Conservation (phyloP, 2,329 filamentous ascomycete species). For the Penicillium brevicompactum region DNA sequence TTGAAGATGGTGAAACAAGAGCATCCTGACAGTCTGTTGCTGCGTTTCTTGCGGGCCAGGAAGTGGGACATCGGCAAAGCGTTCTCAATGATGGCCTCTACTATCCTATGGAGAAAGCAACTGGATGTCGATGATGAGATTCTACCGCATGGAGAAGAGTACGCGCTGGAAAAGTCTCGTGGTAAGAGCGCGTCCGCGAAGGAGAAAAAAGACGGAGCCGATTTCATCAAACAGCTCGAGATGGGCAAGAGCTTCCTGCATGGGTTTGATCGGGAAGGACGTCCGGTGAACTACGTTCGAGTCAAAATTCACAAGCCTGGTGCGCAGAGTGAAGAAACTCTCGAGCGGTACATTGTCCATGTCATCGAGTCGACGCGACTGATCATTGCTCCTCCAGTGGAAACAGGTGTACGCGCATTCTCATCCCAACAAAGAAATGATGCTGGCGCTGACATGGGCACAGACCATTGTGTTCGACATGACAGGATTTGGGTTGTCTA, state of each 20-base stretch:
- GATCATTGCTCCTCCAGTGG: conserved; percentile 72
- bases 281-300: conserved; percentile 80
- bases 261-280: conserved; percentile 41
- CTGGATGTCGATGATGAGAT: conserved; percentile 86
- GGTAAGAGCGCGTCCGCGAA: neutral
- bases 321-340: conserved; percentile 76
- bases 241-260: conserved; percentile 24
- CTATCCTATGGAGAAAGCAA: conserved; percentile 84
- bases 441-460: conserved; percentile 2
- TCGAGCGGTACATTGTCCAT: conserved; percentile 88
- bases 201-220: conserved; percentile 19
- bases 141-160: conserved; percentile 70
- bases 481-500: conserved; percentile 86
- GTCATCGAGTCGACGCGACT: conserved; percentile 85
- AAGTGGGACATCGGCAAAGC: conserved; percentile 94
- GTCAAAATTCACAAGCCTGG: conserved; percentile 78
- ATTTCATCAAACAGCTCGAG: conserved; percentile 22
- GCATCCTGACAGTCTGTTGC: conserved; percentile 77
- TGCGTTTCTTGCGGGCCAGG: conserved; percentile 76
- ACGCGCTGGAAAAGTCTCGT: conserved; percentile 63
- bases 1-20: conserved; percentile 94
- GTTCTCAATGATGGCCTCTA: conserved; percentile 84
- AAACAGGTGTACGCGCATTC: conserved; percentile 74
- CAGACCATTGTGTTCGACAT: conserved; percentile 92
- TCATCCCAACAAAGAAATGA: neutral